Evolutionary conservation across 768 basidiomycete genomes (phyloP), one percentile per base, ranked within the genome.

Genomic region (Leccinum subtestaceum): DNA sequence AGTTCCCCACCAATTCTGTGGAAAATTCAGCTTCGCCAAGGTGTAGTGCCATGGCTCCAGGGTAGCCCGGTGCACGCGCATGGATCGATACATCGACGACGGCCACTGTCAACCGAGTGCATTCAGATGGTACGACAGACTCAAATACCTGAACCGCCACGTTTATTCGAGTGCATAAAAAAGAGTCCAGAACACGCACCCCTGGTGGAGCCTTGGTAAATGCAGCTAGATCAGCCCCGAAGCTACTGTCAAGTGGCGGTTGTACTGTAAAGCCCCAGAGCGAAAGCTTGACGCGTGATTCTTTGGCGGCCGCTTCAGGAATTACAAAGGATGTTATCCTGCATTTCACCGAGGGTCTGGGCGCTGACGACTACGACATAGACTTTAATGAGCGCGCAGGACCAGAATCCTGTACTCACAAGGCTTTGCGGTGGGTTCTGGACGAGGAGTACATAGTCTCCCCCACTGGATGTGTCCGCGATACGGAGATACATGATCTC

Each of bases 181-280:
- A 55, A 43, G 27, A 32, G 53, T 52, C 52, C n/a, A 56, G 43
- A 25, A 48, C 10, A 80, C 89, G 61, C 73, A 95, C 96, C 21
- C 91, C 95, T 49, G 92, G 89, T 4, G 97, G 97, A 27, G 93
- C 84, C 70, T 92, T 93, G 17, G 78, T 75, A 66, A 94, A 95
- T 1, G 58, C 53, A 2, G 70, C 72, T 2, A 98, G 63, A 60
- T 93, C 89, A 5, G 75, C 65, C 9, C 83, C 70, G 84, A 88
- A 91, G 4, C 71, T 66, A 38, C 88, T 62, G 64, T 94, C 84
- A 5, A 91, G 81, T 25, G 79, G 79, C 4, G 87, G 62, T 57
- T 81, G 83, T 62, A 81, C 81, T 0, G 85, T 89, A 60, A 91
- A 82, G 19, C 86, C 86, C 59, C 77, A 82, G 15, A 91, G 65